These are phyloP conservation scores for Tillandsia fasciculata DNA, from an alignment of 176 grass and related monocot species.

Conservation along the genomic window DNA sequence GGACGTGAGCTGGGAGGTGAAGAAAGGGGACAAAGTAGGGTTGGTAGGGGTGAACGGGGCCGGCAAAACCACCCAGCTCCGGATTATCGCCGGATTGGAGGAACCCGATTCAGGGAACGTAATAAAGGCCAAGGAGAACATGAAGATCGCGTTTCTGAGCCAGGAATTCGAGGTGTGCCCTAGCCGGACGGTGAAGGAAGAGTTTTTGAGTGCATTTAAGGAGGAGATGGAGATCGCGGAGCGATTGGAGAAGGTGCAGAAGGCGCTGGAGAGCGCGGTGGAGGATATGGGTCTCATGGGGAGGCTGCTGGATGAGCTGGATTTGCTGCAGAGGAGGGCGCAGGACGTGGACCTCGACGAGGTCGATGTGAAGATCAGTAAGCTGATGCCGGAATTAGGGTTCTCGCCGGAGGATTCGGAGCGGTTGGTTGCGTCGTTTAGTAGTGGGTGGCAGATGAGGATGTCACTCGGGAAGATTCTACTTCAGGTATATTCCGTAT, in stretches of 20 bases:
- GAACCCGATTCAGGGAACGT: slow-evolving; percentile 67
- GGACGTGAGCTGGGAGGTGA: slow-evolving; percentile 90
- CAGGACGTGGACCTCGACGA: slow-evolving; percentile 65
- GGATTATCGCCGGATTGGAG: slow-evolving; percentile 68
- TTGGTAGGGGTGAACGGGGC: slow-evolving; percentile 93
- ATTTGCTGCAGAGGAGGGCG: slow-evolving; percentile 66
- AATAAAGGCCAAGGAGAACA: slow-evolving; percentile 73
- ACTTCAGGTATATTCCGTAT: slow-evolving; percentile 60
- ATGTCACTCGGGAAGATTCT: slow-evolving; percentile 97
- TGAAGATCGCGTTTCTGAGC: slow-evolving; percentile 79
- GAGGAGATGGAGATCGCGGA: slow-evolving; percentile 79
- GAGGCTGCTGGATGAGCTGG: slow-evolving; percentile 71
- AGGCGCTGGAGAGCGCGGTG: slow-evolving; percentile 50
- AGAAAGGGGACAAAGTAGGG: slow-evolving; percentile 89
- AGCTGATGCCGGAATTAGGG: slow-evolving; percentile 85
- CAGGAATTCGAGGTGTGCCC: slow-evolving; percentile 91
- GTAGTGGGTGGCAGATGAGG: slow-evolving; percentile 93
- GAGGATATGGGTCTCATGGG: slow-evolving; percentile 84
- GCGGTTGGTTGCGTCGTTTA: slow-evolving; percentile 77
- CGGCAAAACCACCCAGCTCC: slow-evolving; percentile 85
- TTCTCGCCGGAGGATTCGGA: slow-evolving; percentile 73
- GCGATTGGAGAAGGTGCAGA: slow-evolving; percentile 75
- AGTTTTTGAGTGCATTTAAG: slow-evolving; percentile 68
- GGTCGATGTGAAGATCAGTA: slow-evolving; percentile 85
- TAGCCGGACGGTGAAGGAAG: slow-evolving; percentile 50